Conservation (phyloP, 495 filamentous ascomycete species). For the Xylaria flabelliformis region DNA sequence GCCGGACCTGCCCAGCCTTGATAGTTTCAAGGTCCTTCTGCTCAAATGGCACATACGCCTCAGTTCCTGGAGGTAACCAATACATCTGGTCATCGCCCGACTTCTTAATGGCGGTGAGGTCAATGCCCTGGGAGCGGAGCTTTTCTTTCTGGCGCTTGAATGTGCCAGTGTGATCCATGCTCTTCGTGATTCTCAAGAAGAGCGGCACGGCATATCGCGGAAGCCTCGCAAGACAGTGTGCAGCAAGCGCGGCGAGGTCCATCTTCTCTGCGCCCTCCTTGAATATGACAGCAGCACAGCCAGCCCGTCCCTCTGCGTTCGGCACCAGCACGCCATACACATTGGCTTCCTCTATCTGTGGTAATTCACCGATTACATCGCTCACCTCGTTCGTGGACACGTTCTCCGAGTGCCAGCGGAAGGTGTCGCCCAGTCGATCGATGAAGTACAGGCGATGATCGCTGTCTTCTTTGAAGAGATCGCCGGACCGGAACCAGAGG, state of each 20-base stretch:
- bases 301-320: conserved; percentile 72
- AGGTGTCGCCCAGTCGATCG: conserved; percentile 80
- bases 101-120: conserved; percentile 50
- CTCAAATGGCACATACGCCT: conserved; percentile 63
- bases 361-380: conserved; percentile 67
- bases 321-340: conserved; percentile 81
- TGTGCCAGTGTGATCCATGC: conserved; percentile 71
- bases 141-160: conserved; percentile 85
- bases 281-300: conserved; percentile 65
- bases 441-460: conserved; percentile 80
- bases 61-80: conserved; percentile 51
- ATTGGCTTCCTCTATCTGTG: conserved; percentile 73
- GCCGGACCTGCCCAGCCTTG: conserved; percentile 52
- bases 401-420: conserved; percentile 84
- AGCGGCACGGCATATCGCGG: conserved; percentile 79
- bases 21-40: conserved; percentile 63
- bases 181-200: conserved; percentile 68
- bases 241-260: conserved; percentile 34
- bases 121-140: conserved; percentile 72
- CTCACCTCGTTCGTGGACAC: conserved; percentile 79
- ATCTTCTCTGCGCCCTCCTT: conserved; percentile 36
- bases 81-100: conserved; percentile 64
- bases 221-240: conserved; percentile 60
- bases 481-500: conserved; percentile 77
- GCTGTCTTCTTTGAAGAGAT: conserved; percentile 64